phyloP scores from a whole-genome alignment of 768 basidiomycete genomes.

The Phylloporus sp. region DNA sequence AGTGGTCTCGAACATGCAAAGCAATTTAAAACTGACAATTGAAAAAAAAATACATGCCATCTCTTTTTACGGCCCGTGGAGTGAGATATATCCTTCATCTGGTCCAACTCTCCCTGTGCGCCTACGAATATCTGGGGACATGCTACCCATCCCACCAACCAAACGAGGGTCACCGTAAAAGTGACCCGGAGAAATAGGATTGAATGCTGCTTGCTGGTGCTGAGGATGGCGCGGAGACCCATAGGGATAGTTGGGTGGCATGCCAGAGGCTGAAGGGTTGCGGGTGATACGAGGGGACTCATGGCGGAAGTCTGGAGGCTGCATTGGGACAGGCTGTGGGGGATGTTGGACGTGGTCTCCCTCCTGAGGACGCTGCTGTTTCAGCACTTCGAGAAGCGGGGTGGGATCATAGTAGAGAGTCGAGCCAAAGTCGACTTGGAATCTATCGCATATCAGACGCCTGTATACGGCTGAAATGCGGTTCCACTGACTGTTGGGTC shows the following conservation, averaged over 20 bases:
- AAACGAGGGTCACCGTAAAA: constrained; percentile 37
- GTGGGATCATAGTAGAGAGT: constrained; percentile 72
- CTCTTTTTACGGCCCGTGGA: constrained; percentile 24
- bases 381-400: constrained; percentile 50
- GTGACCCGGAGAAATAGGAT: constrained; percentile 36
- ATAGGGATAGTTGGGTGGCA: constrained; percentile 29
- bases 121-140: constrained; percentile 34
- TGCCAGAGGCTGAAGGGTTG: constrained; percentile 27
- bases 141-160: constrained; percentile 33
- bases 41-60: constrained; percentile 8
- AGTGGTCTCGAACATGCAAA: neutral
- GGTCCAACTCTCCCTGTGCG: constrained; percentile 29
- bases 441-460: constrained; percentile 39
- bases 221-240: constrained; percentile 32
- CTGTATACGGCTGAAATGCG: neutral
- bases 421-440: constrained; percentile 70
- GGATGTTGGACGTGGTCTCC: constrained; percentile 24
- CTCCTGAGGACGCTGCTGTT: constrained; percentile 31
- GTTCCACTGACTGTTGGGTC: constrained; percentile 68
- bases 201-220: constrained; percentile 26
- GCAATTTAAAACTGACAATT: neutral
- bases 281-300: constrained; percentile 32
- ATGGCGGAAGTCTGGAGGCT: constrained; percentile 32
- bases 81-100: constrained; percentile 32
- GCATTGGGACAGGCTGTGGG: constrained; percentile 26